Evolutionary conservation across 331 rosid genomes (phyloP), one percentile per base, ranked within the genome.

Genomic region (Malus hybrid): DNA sequence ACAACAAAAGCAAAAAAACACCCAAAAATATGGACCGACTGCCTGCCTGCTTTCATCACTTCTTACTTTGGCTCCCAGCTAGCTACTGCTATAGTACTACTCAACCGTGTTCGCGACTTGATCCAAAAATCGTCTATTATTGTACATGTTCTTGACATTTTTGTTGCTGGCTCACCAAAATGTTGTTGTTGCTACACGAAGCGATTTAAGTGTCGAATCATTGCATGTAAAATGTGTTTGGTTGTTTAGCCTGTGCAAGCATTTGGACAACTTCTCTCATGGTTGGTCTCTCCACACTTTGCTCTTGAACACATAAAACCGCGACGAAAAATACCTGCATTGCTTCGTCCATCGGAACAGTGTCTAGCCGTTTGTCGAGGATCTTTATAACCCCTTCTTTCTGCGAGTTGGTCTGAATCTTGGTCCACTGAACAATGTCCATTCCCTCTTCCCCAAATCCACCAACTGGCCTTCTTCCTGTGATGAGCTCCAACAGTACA

Each of bases 191-290:
- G 48, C 63, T 18, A 10, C 16, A 33, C 24, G 66, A 72, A 22
- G 66, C 6, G 65, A 71, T 53, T 50, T 34, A 24, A 10, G 48
- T 42, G 3, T 42, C 0, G 5, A 39, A 42, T 61, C 74, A 89
- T 73, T 84, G 82, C 86, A 80, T 75, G 50, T 87, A 80, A 56
- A 87, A 85, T 64, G 80, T 69, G 34, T 81, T 77, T 15, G 93
- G 89, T 75, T 89, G 89, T 75, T 87, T 91, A 26, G 91, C 92
- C 80, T 91, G 90, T 71, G 82, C 82, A 26, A 91, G 89, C 93
- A 91, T 91, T 63, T 91, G 91, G 61, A 91, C 97, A 42, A 91
- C 97, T 77, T 91, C 97, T 80, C 97, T 89, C 97, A 89, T 91
- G 81, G 93, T 86, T 62, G 97, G 93, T 76, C 97, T 24, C 79